phyloP scores from a whole-genome alignment of 306 rosid genomes.

The Urtica urens region DNA sequence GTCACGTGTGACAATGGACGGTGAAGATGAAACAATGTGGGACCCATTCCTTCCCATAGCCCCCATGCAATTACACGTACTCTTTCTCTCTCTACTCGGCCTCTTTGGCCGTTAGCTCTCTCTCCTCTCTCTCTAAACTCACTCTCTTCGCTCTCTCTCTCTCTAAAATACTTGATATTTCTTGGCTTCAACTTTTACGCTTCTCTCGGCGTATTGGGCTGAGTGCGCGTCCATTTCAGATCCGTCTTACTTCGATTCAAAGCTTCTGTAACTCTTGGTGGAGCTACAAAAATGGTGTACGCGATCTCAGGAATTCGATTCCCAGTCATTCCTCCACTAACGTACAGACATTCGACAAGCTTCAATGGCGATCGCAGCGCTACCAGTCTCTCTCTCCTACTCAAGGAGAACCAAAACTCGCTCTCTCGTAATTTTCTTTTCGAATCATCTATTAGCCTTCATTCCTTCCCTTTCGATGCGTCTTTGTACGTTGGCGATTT shows the following conservation, averaged over 20 bases:
- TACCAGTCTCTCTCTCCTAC: conserved; percentile 23
- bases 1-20: conserved; percentile 4
- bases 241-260: background rate
- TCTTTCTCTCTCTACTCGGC: conserved; percentile 8
- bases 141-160: background rate
- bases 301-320: conserved; percentile 66
- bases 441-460: too few relatives aligned
- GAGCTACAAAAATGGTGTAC: conserved; percentile 57
- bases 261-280: conserved; percentile 1
- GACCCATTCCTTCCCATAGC: conserved; percentile 16
- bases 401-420: conserved; percentile 24
- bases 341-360: conserved; percentile 21
- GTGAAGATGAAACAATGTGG: background rate
- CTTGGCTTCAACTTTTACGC: conserved; percentile 23
- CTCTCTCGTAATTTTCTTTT: conserved; percentile 36
- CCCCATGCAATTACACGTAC: conserved; percentile 31
- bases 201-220: conserved; percentile 29
- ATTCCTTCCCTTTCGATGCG: too few relatives aligned
- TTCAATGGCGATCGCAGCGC: conserved; percentile 33
- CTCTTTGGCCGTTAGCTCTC: conserved; percentile 8
- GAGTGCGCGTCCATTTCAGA: background rate
- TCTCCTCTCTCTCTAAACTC: background rate
- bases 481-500: too few relatives aligned
- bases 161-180: conserved; percentile 2
- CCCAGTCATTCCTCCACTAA: conserved; percentile 40